Evolutionary conservation across 805 yeast genomes (phyloP), one percentile per base, ranked within the genome.

Genomic region (Brettanomyces naardenensis): DNA sequence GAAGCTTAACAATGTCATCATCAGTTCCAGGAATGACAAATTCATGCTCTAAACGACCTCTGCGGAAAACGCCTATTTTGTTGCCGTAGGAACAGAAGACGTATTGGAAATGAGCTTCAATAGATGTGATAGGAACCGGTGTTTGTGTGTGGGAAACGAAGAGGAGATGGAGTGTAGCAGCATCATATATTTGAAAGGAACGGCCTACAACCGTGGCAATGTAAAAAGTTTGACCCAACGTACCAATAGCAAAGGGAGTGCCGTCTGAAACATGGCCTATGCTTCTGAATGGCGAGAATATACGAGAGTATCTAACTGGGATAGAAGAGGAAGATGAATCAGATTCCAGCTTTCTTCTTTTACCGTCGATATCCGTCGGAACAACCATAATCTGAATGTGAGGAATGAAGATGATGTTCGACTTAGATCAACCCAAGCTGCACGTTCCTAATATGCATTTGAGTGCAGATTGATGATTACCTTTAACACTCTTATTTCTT

Each of bases 111-210:
- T 86, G 94, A 2, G 96, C 80, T 17, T 80, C 69, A 33, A 90
- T 63, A 18, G 80, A 73, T 19, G 80, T 75, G 46, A 90, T 88
- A 40, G 75, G 72, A 6, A 75, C 54, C 0, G 80, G 71, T 0
- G 95, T 81, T 56, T 84, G 90, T 17, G 71, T 73, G 46, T 78
- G 84, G 1, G 95, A 85, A 10, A 90, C 94, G 60, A 92, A 90
- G 18, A 90, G 64, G 44, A 90, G 65, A 48, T 85, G 92, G 44
- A 90, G 65, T 5, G 84, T 86, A 23, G 90, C 77, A 51, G 84
- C 95, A 63, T 92, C 98, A 53, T 84, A 92, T 21, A 92, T 86
- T 58, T 90, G 97, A 64, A 92, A 86, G 1, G 90, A 71, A 37
- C 78, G 70, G 3, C 97, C 97, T 18, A 92, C 95, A 32, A 85